Percentiles rank a stretch among this genome's conserved stretches.
Conservation (phyloP, 2,329 filamentous ascomycete genomes). For the Ascochyta pisi region DNA sequence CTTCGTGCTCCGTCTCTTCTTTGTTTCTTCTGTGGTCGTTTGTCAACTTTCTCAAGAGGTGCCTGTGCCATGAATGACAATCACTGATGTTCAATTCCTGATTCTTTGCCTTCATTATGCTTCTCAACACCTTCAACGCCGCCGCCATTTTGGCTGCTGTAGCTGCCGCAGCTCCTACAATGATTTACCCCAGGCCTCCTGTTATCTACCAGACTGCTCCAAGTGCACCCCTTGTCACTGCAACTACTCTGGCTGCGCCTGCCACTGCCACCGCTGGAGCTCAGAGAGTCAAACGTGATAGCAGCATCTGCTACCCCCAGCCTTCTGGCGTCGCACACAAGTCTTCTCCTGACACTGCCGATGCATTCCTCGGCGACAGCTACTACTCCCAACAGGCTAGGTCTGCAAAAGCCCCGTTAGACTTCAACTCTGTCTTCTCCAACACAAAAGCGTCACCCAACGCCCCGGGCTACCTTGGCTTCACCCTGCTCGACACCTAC, state of each 20-base stretch:
- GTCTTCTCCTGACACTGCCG: not conserved
- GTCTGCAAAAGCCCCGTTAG: not conserved
- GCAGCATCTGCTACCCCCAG: conserved; percentile 1
- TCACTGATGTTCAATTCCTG: too few relatives aligned
- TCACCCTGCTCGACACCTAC: conserved; percentile 1
- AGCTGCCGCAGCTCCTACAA: not conserved
- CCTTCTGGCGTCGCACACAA: not conserved
- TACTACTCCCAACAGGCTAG: not conserved
- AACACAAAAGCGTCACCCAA: conserved; percentile 3
- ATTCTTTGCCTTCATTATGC: not conserved
- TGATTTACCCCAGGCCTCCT: conserved; percentile 2
- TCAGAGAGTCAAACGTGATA: not conserved
- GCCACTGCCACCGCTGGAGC: not conserved
- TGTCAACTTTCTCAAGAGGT: too few relatives aligned
- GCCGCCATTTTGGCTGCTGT: not conserved
- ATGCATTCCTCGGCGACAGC: not conserved
- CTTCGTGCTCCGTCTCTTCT: too few relatives aligned
- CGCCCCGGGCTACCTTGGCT: not conserved
- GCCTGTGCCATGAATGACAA: too few relatives aligned
- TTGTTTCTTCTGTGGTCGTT: too few relatives aligned
- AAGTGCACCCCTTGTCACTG: conserved; percentile 1
- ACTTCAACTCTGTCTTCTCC: not conserved
- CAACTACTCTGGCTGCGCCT: not conserved
- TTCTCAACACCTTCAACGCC: not conserved
- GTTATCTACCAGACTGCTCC: conserved; percentile 4